Base-by-base conservation (phyloP, 2,329 filamentous ascomycete species). In the Furcasterigmium furcatum region DNA sequence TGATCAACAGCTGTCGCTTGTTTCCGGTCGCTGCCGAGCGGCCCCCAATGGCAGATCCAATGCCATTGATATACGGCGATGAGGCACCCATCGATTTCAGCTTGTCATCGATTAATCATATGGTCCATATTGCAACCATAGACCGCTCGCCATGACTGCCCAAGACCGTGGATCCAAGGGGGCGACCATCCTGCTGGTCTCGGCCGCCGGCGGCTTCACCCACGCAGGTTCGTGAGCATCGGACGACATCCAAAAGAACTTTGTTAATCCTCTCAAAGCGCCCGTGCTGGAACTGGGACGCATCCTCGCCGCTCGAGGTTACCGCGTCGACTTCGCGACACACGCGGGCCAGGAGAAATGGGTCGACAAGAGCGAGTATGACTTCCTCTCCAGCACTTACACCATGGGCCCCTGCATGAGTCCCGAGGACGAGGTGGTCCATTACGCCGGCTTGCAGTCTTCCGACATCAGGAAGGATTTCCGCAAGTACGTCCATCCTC, bases 171-270 rank as follows among this genome's bases (percentile, higher is more conserved):
- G n/a, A n/a, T n/a, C 24, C 24, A 27, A 27, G 12, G 24, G 24
- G 18, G 20, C 18, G 8, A 42, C 18, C 4, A 58, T 67, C 19
- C 56, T 67, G 38, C 53, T 66, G 22, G 57, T 65, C 7, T 63
- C 56, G 18, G 65, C 63, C 4, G 59, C 57, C 4, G 63, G 64
- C n/a, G 65, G 65, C 25, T 66, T 63, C 43, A 66, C 63, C 5
- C 62, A 67, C 39, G 63, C 63, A 19, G 56, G 60, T 59, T 50
- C 22, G 41, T 38, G 14, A 43, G 21, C 27, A n/a, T 29, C 34
- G 63, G 65, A 60, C 3, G 64, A 64, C 2, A 53, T 69, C 6
- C 56, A 68, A 14, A 64, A 70, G 44, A 13, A 16, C 21, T 21
- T 56, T 68, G 25, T 62, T 61, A 18, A 51, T 55, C 9, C 55